A percentile compares a stretch with the other conserved stretches of the same genome.
Conservation (phyloP, 208 protist genomes). For the Crithidia brevicula region DNA sequence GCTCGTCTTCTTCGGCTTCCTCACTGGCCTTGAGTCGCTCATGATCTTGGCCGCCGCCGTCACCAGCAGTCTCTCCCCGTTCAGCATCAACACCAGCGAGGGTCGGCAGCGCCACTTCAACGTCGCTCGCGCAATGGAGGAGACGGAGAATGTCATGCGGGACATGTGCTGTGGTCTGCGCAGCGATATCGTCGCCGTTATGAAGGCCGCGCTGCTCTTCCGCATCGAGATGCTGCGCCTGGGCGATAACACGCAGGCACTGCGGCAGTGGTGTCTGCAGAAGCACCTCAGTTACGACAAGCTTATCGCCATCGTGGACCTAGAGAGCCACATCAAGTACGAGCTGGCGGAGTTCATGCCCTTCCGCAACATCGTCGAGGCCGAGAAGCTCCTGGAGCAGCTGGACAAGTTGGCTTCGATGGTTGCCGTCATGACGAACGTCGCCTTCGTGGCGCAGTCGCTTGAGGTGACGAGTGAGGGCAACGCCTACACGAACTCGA, state of each 20-base stretch:
- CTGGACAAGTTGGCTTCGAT: slow-evolving; percentile 59
- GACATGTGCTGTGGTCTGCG: slow-evolving; percentile 57
- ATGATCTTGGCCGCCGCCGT: slow-evolving; percentile 75
- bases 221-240: slow-evolving; percentile 43
- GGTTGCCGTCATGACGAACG: slow-evolving; percentile 68
- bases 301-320: slow-evolving; percentile 64
- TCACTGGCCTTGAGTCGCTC: slow-evolving; percentile 70
- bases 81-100: slow-evolving; percentile 46
- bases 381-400: slow-evolving; percentile 60
- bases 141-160: slow-evolving; percentile 80
- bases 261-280: slow-evolving; percentile 63
- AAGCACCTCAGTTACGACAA: slow-evolving; percentile 72
- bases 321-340: slow-evolving; percentile 76
- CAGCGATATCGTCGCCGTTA: slow-evolving; percentile 67
- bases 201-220: slow-evolving; percentile 70
- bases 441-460: slow-evolving; percentile 54
- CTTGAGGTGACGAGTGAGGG: slow-evolving; percentile 75
- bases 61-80: slow-evolving; percentile 64
- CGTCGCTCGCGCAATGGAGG: slow-evolving; percentile 72
- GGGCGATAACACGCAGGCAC: slow-evolving; percentile 45
- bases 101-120: slow-evolving; percentile 42
- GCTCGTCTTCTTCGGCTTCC: slow-evolving; percentile 75
- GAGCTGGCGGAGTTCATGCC: slow-evolving; percentile 65
- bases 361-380: slow-evolving; percentile 68
- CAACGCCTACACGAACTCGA: slow-evolving; percentile 67